These are phyloP conservation scores for Fagopyrum homotropicum DNA, from an alignment of 148 eudicot genomes.

Conservation along the genomic window DNA sequence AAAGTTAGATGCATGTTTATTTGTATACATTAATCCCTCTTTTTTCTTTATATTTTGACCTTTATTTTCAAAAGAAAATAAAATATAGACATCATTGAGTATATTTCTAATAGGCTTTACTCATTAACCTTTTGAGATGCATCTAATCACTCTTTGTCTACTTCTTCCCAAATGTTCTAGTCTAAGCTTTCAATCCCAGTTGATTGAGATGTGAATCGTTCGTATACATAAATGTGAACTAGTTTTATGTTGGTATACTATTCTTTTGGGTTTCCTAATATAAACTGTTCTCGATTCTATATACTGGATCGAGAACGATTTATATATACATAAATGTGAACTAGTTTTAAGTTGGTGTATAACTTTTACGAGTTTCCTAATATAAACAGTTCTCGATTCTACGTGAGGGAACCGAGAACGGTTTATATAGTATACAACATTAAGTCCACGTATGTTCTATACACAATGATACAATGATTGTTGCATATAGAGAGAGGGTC, in stretches of 20 bases:
- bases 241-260: no score
- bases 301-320: no score
- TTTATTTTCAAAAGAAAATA: neutral
- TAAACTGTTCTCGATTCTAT: no score
- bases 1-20: slow-evolving; percentile 4
- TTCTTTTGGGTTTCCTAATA: no score
- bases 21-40: neutral
- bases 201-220: no score
- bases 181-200: neutral
- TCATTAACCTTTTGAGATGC: neutral
- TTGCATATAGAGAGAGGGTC: neutral
- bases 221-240: no score
- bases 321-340: no score
- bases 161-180: neutral
- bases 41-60: neutral
- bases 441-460: neutral
- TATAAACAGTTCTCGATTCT: no score
- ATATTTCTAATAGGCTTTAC: no score
- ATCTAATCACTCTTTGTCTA: neutral
- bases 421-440: neutral
- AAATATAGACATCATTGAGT: neutral
- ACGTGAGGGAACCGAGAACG: no score
- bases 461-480: neutral
- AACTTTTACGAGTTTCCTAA: no score
- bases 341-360: no score